Percentiles rank a stretch among this genome's conserved stretches.
These are phyloP conservation scores for Chaetomidium leptoderma DNA, from an alignment of 495 filamentous ascomycete genomes.

Conservation along the genomic window DNA sequence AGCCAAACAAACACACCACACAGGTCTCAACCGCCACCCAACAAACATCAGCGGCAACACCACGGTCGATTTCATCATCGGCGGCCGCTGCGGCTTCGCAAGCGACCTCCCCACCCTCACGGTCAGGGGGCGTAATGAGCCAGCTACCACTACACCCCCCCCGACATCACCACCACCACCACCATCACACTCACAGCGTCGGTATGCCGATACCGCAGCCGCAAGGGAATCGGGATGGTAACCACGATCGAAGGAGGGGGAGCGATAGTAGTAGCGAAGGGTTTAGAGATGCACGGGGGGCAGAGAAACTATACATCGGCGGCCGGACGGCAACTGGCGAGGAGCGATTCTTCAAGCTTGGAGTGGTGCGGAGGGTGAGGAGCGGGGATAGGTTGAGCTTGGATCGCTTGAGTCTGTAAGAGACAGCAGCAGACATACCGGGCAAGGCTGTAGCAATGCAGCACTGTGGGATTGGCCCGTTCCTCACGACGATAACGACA, in stretches of 20 bases:
- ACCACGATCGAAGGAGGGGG: slow-evolving; percentile 56
- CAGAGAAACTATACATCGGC: slow-evolving; percentile 83
- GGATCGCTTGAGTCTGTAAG: slow-evolving; percentile 55
- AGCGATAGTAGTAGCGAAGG: slow-evolving; percentile 74
- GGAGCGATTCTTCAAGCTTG: slow-evolving; percentile 76
- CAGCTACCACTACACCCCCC: slow-evolving; percentile 45
- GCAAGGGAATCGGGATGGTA: neutral
- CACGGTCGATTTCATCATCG: slow-evolving; percentile 25
- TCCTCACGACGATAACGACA: neutral
- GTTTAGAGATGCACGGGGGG: slow-evolving; percentile 70
- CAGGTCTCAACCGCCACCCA: slow-evolving; percentile 30
- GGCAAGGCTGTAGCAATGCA: neutral
- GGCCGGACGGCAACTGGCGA: slow-evolving; percentile 80
- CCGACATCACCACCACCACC: slow-evolving; percentile 36
- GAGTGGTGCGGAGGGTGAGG: slow-evolving; percentile 51
- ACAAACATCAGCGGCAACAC: slow-evolving; percentile 23
- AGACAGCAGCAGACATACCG: neutral
- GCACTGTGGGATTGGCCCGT: neutral
- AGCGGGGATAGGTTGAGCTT: slow-evolving; percentile 54
- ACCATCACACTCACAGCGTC: slow-evolving; percentile 33
- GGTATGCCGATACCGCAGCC: slow-evolving; percentile 37
- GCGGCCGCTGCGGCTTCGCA: slow-evolving; percentile 23
- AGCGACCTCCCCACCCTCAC: slow-evolving; percentile 33
- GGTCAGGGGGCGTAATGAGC: slow-evolving; percentile 38
- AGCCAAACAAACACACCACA: slow-evolving; percentile 43